Evolutionary conservation across 2,329 filamentous ascomycete genomes (phyloP), one percentile per base, ranked within the genome.

Genomic region (Pyrenophora tritici-repentis): DNA sequence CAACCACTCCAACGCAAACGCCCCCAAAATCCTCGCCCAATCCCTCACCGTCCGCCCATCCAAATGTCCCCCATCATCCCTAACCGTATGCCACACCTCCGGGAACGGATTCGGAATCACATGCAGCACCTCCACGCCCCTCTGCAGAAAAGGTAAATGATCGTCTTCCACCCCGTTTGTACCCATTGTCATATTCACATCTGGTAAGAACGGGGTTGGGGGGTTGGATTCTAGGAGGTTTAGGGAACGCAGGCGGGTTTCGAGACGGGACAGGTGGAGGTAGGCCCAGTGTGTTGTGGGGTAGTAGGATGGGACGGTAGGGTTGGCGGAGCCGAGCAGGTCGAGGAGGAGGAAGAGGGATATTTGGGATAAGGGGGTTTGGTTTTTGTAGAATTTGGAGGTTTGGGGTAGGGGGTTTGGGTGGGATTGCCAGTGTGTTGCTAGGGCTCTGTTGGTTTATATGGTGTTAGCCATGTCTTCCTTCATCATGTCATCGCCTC

Each of bases 231-330:
- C 86, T 55, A 93, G 83, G 29, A 88, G 75, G 1, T 78, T 78
- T 1, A 92, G 77, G 8, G 79, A 75, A 29, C 91, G 85, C 70
- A 97, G 79, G 20, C 91, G 86, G 42, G 78, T 75, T 75, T 97
- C 93, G 13, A 95, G 76, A 2, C 77, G 75, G 1, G 90, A 87
- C 79, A 97, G 84, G 52, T 83, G 82, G 60, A 84, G 79, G 73
- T 97, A 97, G 1, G 92, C 91, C 93, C 93, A 97, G 71, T 97
- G 93, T 0, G 93, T 97, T 1, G 87, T 88, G 52, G 86, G 81
- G 71, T 95, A 97, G 76, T 93, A 97, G 0, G 90, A 95, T 1
- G 91, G 91, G 1, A 99, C 81, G 0, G 66, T 76, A 0, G 92
- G 91, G 35, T 83, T 73, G 9, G 83, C 75, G 0, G 84, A 77